Conservation (phyloP, 2,329 filamentous ascomycete genomes). For the Neonectria neomacrospora region DNA sequence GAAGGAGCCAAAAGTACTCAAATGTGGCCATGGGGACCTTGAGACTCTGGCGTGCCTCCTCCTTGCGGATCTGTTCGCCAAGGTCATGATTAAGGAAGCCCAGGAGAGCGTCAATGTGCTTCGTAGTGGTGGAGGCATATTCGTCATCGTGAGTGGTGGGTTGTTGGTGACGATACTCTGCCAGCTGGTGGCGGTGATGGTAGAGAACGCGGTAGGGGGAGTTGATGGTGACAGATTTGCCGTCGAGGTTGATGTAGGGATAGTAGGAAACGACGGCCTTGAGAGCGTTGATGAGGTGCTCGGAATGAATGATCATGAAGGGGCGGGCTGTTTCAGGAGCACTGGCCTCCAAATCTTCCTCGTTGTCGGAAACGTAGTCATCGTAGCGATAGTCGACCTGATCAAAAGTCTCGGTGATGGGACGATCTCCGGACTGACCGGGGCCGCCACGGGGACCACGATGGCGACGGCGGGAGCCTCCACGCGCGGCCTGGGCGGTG, state of each 20-base stretch:
- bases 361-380: slow-evolving; percentile 40
- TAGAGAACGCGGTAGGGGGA: slow-evolving; percentile 61
- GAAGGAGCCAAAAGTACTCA: slow-evolving; percentile 58
- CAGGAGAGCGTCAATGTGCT: slow-evolving; percentile 59
- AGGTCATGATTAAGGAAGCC: slow-evolving; percentile 54
- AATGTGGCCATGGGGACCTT: slow-evolving; percentile 56
- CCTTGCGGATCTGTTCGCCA: slow-evolving; percentile 52
- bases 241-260: slow-evolving; percentile 53
- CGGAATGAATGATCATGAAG: slow-evolving; percentile 57
- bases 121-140: slow-evolving; percentile 53
- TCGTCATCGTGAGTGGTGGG: slow-evolving; percentile 54
- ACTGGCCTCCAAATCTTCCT: slow-evolving; percentile 40
- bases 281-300: slow-evolving; percentile 59
- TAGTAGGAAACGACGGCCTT: slow-evolving; percentile 61
- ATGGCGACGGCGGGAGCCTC: slow-evolving; percentile 25
- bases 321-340: slow-evolving; percentile 47
- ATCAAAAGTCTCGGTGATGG: slow-evolving; percentile 46
- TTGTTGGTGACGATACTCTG: slow-evolving; percentile 55
- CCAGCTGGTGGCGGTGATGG: slow-evolving; percentile 58
- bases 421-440: slow-evolving; percentile 37
- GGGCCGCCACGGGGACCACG: slow-evolving; percentile 11
- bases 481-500: slow-evolving; percentile 21
- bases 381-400: slow-evolving; percentile 41
- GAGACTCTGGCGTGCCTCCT: slow-evolving; percentile 54
- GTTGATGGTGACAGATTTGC: slow-evolving; percentile 51